Percentiles rank a stretch among this genome's conserved stretches.
Conservation (phyloP, 257 asterid species). For the Solanum medicagineum region DNA sequence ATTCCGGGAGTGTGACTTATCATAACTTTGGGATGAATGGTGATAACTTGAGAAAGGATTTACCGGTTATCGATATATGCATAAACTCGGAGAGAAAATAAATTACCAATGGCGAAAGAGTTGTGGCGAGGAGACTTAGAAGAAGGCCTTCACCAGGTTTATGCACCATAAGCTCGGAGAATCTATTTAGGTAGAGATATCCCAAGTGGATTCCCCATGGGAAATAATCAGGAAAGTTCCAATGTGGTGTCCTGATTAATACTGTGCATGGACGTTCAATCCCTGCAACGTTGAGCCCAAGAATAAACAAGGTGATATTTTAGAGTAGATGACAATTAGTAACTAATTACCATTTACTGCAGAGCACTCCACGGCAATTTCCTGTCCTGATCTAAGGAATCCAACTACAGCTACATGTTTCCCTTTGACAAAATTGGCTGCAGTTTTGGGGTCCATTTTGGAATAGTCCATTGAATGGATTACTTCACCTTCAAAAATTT, state of each 20-base stretch:
- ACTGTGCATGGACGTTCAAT: conserved; percentile 27
- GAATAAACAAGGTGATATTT: background rate
- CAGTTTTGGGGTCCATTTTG: conserved; percentile 17
- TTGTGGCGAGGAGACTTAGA: conserved; percentile 18
- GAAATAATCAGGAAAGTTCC: conserved; percentile 28
- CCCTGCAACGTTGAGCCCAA: conserved; percentile 9
- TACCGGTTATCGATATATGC: too few species aligned
- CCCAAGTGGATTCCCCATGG: conserved; percentile 34
- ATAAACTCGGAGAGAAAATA: too few species aligned
- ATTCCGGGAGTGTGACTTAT: too few species aligned
- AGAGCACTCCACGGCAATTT: conserved; percentile 34
- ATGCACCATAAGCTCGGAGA: conserved; percentile 34
- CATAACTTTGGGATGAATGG: background rate
- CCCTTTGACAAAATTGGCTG: conserved; percentile 15
- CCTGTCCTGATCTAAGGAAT: conserved; percentile 33
- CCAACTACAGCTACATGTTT: conserved; percentile 35
- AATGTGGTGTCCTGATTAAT: conserved; percentile 28
- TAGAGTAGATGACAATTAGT: too few species aligned
- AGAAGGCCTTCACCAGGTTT: conserved; percentile 36
- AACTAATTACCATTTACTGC: conserved; percentile 13
- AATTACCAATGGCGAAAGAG: conserved; percentile 43
- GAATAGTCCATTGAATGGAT: conserved; percentile 40
- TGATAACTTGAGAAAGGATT: background rate
- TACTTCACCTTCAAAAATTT: conserved; percentile 21
- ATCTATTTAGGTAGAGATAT: conserved; percentile 23